Evolutionary conservation across 2,329 filamentous ascomycete species (phyloP).

Genomic region (Bipolaris bicolor): DNA sequence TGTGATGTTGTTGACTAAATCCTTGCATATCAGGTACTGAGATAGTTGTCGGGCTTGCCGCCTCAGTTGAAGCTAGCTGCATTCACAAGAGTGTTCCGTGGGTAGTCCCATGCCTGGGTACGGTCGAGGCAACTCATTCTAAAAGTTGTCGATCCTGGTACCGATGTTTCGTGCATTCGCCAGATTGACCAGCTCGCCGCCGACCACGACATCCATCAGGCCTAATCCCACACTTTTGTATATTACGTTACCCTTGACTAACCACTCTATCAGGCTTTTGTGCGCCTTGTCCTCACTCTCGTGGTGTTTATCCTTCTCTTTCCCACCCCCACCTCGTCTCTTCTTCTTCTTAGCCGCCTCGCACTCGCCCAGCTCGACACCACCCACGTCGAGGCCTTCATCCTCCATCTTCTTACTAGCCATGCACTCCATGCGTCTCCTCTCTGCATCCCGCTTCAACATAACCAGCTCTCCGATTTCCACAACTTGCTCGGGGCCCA

Average conservation of each 20-base stretch:
- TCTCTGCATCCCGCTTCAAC: conserved; percentile 62
- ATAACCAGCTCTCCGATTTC: conserved; percentile 84
- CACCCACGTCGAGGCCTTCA: conserved; percentile 74
- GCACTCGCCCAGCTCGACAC: conserved; percentile 72
- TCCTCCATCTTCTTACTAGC: conserved; percentile 60
- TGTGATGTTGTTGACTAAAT: neutral
- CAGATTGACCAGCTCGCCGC: conserved; percentile 62
- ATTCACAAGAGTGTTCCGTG: conserved; percentile 13
- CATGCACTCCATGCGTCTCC: conserved; percentile 36
- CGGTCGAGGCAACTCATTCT: conserved; percentile 8
- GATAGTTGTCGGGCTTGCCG: neutral
- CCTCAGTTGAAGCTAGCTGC: neutral
- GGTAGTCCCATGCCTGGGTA: neutral
- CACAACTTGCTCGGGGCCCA: conserved; percentile 77
- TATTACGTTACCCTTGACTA: conserved; percentile 68
- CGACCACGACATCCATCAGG: conserved; percentile 71
- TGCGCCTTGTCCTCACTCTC: conserved; percentile 43
- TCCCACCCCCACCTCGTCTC: conserved; percentile 59
- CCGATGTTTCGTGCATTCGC: conserved; percentile 64
- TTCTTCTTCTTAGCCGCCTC: conserved; percentile 66
- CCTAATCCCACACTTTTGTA: conserved; percentile 74
- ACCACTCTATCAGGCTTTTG: conserved; percentile 61
- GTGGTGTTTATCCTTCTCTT: conserved; percentile 29
- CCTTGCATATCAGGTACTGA: neutral
- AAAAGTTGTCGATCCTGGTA: conserved; percentile 59